phyloP scores from a whole-genome alignment of 768 basidiomycete species.

The Dioszegia hungarica region DNA sequence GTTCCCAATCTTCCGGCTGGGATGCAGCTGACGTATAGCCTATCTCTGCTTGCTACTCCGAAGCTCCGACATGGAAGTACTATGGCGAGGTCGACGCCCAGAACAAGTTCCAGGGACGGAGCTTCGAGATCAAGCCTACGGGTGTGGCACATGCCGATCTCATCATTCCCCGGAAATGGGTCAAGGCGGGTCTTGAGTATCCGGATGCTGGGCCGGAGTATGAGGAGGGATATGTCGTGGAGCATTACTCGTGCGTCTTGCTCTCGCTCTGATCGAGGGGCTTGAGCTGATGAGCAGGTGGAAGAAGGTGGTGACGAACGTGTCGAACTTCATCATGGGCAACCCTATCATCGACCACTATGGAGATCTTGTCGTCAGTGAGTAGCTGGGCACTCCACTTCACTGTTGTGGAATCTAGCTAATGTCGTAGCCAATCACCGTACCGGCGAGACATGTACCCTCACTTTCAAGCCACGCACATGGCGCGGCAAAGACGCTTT shows the following conservation, averaged over 20 bases:
- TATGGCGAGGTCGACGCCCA: conserved; percentile 93
- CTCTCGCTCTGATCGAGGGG: neutral
- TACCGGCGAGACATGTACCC: conserved; percentile 75
- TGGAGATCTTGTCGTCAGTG: conserved; percentile 83
- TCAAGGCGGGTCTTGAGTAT: conserved; percentile 47
- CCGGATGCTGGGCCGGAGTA: conserved; percentile 33
- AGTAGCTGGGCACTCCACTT: neutral
- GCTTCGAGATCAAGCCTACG: conserved; percentile 91
- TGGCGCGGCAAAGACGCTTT: conserved; percentile 89
- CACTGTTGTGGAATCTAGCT: neutral
- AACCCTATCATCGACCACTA: conserved; percentile 85
- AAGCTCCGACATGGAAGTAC: conserved; percentile 83
- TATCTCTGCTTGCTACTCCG: conserved; percentile 91
- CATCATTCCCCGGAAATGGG: conserved; percentile 65
- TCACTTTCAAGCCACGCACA: conserved; percentile 93
- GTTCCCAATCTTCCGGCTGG: neutral
- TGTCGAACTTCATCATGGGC: conserved; percentile 91
- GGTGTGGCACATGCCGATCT: conserved; percentile 88
- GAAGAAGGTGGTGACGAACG: conserved; percentile 45
- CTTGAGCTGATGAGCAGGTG: conserved; percentile 22
- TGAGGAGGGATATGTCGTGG: conserved; percentile 57
- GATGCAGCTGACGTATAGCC: conserved; percentile 52
- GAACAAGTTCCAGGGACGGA: conserved; percentile 93
- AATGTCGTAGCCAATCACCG: conserved; percentile 66
- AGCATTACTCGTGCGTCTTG: conserved; percentile 62